Evolutionary conservation across 2,329 filamentous ascomycete genomes (phyloP), one percentile per base, ranked within the genome.

Genomic region (Clarireedia paspali): DNA sequence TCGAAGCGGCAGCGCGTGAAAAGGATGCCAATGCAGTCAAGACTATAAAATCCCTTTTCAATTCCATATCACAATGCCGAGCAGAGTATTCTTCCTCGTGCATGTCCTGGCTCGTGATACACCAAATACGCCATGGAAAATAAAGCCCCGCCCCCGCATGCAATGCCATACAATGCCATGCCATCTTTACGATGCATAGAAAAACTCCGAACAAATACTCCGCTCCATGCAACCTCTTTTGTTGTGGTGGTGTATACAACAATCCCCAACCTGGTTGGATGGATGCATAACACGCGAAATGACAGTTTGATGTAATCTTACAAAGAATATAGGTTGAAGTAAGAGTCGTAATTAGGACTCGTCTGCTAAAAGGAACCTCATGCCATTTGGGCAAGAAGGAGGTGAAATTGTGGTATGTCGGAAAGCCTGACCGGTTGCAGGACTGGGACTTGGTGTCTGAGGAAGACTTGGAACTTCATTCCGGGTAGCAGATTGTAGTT

Each of bases 381-480:
- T 72, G 30, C 69, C 70, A 15, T 67, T 68, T 4, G 76, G 76
- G 20, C 73, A 63, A 6, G 60, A 57, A 27, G 66, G 70, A 6
- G 76, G 74, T 26, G 75, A 77, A 39, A 78, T 75, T 5, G 75
- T 76, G 23, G 71, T 66, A 6, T 56, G 54, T 54, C 53, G 61
- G 60, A 36, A 63, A 42, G 27, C 15, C 15, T 24, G 45, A n/a
- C 15, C 5, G 45, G 39, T 17, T 20, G 45, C 14, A 15, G 23
- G 45, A 26, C 23, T 47, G 9, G 47, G 30, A 49, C 26, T 59
- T 30, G 60, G 56, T 12, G 57, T 54, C 20, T 58, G 54, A 17
- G 58, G 55, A 24, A 44, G 39, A 55, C 5, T 47, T 56, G 23
- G 23, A 27, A 36, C 46, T 38, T 50, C 38, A n/a, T 48, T 20